phyloP scores from a whole-genome alignment of 2,329 filamentous ascomycete genomes.

The Botrytis aclada region DNA sequence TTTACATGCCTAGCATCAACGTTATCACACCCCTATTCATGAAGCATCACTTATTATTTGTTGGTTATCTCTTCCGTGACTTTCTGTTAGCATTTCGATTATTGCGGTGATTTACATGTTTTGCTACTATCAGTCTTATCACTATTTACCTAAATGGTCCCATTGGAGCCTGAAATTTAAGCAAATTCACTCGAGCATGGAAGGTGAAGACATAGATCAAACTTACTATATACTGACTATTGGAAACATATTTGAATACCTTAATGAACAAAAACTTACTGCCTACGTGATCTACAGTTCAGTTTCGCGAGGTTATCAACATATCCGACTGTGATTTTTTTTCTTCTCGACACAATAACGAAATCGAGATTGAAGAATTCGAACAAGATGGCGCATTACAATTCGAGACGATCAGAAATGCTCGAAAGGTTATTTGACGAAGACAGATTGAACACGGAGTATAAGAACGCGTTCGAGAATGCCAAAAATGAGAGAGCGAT shows the following conservation, averaged over 20 bases:
- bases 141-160: not conserved
- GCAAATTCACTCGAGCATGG: not conserved
- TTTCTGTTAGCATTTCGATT: not conserved
- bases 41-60: not conserved
- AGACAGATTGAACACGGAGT: not conserved
- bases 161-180: not conserved
- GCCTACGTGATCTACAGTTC: not conserved
- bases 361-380: not conserved
- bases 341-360: not conserved
- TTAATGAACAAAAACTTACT: too few relatives aligned
- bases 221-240: not conserved
- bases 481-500: too few relatives aligned
- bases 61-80: too few relatives aligned
- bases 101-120: not conserved
- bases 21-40: too few relatives aligned
- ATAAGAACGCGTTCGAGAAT: not conserved
- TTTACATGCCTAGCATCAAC: not conserved
- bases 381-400: not conserved
- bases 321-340: not conserved
- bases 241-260: not conserved
- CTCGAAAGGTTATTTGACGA: not conserved
- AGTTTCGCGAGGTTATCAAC: not conserved
- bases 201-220: not conserved
- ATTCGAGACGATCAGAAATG: not conserved
- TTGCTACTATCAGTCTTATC: not conserved